A percentile compares a stretch with the other conserved stretches of the same genome.
phyloP scores from a whole-genome alignment of 345 rosid genomes.

The Citrus trifoliata region DNA sequence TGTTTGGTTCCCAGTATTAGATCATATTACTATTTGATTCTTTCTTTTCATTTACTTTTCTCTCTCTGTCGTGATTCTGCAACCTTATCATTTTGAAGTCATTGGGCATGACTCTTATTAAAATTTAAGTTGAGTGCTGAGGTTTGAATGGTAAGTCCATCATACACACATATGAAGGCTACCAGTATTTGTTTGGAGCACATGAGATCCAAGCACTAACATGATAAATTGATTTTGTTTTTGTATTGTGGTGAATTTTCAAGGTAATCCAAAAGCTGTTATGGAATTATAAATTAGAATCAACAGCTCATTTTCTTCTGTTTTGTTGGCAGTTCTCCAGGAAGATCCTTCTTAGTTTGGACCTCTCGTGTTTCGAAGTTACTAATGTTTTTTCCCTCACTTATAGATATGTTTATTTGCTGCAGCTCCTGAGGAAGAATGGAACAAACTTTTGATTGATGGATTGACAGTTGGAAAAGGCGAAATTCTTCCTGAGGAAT shows the following conservation, averaged over 20 bases:
- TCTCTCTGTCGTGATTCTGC: neutral
- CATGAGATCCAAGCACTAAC: neutral
- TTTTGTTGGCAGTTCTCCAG: neutral
- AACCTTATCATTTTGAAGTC: neutral
- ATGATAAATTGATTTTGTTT: neutral
- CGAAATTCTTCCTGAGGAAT: slow-evolving; percentile 55
- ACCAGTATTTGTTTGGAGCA: neutral
- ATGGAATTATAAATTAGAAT: neutral
- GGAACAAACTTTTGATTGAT: slow-evolving; percentile 70
- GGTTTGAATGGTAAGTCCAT: neutral
- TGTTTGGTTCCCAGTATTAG: neutral
- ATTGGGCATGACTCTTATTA: neutral
- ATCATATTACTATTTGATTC: neutral
- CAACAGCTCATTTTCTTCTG: neutral
- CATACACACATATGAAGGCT: neutral
- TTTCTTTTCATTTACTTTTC: neutral
- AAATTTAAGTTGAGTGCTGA: neutral
- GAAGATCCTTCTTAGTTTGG: neutral
- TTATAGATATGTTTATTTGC: slow-evolving; percentile 3
- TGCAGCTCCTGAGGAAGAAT: slow-evolving; percentile 86
- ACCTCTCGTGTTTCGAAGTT: neutral
- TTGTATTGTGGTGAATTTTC: neutral
- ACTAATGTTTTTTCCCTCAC: neutral
- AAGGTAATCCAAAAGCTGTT: neutral
- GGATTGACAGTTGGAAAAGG: slow-evolving; percentile 78